Percentiles rank a stretch among this genome's conserved stretches.
phyloP scores from a whole-genome alignment of 2,329 filamentous ascomycete species.

The Lojkania enalia region DNA sequence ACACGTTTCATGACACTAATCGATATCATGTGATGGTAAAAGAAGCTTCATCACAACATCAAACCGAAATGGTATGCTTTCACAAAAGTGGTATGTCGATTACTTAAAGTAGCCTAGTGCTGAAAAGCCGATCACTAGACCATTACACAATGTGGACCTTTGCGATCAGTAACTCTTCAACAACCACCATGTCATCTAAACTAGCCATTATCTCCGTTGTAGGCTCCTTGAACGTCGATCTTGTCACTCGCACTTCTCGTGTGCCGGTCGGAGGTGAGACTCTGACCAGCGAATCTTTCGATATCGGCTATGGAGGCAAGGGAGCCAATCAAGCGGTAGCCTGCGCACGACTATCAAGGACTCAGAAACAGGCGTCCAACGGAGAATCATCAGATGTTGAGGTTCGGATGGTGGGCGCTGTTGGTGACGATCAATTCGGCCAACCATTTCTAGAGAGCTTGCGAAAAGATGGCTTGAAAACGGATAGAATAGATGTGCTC shows the following conservation, averaged over 20 bases:
- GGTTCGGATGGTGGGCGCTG: constrained; percentile 55
- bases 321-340: constrained; percentile 95
- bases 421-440: constrained; percentile 52
- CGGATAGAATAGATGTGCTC: constrained; percentile 44
- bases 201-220: constrained; percentile 72
- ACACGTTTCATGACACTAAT: too few species aligned
- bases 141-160: too few species aligned
- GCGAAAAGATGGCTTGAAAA: constrained; percentile 50
- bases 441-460: constrained; percentile 47
- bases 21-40: too few species aligned
- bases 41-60: too few species aligned
- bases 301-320: constrained; percentile 85
- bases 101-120: too few species aligned
- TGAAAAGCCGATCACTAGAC: too few species aligned
- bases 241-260: constrained; percentile 84
- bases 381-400: constrained; percentile 39
- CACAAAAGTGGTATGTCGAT: too few species aligned
- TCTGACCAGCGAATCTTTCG: constrained; percentile 75
- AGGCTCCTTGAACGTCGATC: constrained; percentile 92
- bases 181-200: constrained; percentile 15
- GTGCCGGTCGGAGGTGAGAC: constrained; percentile 87
- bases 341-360: constrained; percentile 76
- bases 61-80: too few species aligned
- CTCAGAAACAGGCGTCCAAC: constrained; percentile 33
- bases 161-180: too few species aligned